Conservation (phyloP, 345 rosid genomes). For the Salix brachista region DNA sequence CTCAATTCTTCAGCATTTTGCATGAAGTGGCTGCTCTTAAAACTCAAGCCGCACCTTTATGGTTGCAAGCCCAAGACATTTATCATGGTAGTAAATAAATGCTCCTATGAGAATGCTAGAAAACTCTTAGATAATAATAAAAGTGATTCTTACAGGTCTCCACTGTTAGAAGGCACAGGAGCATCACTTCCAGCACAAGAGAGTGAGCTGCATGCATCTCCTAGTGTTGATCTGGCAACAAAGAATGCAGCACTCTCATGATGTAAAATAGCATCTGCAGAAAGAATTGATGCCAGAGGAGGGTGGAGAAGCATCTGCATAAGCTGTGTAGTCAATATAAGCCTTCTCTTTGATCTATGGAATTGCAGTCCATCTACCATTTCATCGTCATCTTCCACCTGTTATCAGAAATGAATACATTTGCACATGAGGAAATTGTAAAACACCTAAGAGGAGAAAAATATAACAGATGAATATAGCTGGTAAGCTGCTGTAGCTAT, state of each 20-base stretch:
- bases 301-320: constrained; percentile 63
- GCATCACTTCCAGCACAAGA: constrained; percentile 28
- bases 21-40: background rate
- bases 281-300: constrained; percentile 50
- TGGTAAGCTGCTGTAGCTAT: constrained; percentile 3
- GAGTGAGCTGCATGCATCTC: constrained; percentile 59
- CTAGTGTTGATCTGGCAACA: constrained; percentile 55
- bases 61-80: background rate
- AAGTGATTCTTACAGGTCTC: constrained; percentile 49
- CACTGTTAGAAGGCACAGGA: constrained; percentile 20
- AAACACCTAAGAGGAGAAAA: background rate
- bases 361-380: constrained; percentile 34
- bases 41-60: background rate
- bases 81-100: background rate
- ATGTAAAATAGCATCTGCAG: constrained; percentile 42
- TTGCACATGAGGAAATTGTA: constrained; percentile 6
- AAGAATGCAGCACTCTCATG: constrained; percentile 48
- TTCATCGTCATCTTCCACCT: constrained; percentile 65
- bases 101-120: background rate
- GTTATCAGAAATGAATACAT: constrained; percentile 22
- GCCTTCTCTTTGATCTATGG: constrained; percentile 69
- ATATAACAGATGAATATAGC: background rate
- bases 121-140: background rate
- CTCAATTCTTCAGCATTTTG: background rate
- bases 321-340: constrained; percentile 66